These are phyloP conservation scores for Fusarium austroafricanum DNA, from an alignment of 2,329 filamentous ascomycete genomes.

Conservation along the genomic window DNA sequence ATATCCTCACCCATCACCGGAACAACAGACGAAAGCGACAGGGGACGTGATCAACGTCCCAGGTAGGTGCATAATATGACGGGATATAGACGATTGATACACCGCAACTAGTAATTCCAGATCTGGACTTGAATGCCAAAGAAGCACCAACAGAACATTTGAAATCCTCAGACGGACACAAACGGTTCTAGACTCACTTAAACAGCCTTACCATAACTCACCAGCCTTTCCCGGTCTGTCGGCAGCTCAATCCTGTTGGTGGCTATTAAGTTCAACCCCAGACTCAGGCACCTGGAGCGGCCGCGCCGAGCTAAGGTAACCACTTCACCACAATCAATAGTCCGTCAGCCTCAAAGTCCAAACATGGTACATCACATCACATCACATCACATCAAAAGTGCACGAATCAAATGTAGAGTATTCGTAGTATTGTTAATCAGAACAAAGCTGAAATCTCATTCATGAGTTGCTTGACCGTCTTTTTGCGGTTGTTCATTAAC, in stretches of 20 bases:
- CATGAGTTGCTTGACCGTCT: constrained; percentile 27
- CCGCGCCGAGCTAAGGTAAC: constrained; percentile 25
- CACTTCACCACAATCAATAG: constrained; percentile 30
- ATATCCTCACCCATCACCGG: constrained; percentile 30
- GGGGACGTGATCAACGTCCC: constrained; percentile 2
- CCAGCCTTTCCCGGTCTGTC: constrained; percentile 9
- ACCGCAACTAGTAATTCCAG: background rate
- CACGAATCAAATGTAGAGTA: background rate
- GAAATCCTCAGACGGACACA: background rate
- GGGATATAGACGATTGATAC: background rate
- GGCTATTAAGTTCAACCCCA: constrained; percentile 29
- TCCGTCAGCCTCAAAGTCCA: constrained; percentile 2
- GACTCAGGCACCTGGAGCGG: constrained; percentile 24
- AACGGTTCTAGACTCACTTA: constrained; percentile 14
- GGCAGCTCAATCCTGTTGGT: constrained; percentile 11
- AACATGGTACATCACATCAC: background rate
- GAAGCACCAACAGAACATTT: background rate
- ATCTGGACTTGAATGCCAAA: constrained; percentile 3
- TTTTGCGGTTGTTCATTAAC: constrained; percentile 39
- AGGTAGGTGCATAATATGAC: background rate
- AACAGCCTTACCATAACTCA: background rate
- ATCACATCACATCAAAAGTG: background rate
- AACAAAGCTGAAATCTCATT: constrained; percentile 21
- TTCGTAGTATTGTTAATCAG: constrained; percentile 26
- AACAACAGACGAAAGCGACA: constrained; percentile 27